These are phyloP conservation scores for Avena insularis DNA, from an alignment of 176 grass and related monocot species.

Conservation along the genomic window DNA sequence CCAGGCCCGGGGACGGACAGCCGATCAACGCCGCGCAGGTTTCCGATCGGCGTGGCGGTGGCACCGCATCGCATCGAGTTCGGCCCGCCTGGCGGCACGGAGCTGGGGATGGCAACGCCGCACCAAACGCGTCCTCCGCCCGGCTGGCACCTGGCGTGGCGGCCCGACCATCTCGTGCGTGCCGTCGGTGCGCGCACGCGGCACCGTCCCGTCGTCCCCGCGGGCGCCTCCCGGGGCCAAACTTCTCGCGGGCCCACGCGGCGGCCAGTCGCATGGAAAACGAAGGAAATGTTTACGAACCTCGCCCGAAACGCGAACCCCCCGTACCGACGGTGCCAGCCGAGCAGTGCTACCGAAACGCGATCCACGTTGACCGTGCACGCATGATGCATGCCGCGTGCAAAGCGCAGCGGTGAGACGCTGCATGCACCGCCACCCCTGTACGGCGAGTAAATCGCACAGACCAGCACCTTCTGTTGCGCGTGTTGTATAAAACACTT, in stretches of 20 bases:
- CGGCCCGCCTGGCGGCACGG: background rate
- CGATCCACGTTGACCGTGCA: too few species aligned
- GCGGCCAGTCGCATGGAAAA: background rate
- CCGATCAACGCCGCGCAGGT: background rate
- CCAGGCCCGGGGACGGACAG: too few species aligned
- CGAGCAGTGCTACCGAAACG: too few species aligned
- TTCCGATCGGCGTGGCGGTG: background rate
- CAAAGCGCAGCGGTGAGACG: too few species aligned
- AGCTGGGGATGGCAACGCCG: slow-evolving; percentile 2
- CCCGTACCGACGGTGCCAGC: background rate
- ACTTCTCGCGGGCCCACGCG: background rate
- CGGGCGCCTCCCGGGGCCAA: background rate
- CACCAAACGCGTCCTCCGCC: background rate
- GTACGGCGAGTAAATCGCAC: too few species aligned
- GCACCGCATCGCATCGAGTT: background rate
- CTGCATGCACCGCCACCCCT: too few species aligned
- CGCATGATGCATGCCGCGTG: too few species aligned
- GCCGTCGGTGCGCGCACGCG: background rate
- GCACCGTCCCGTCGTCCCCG: background rate
- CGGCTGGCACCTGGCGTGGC: background rate
- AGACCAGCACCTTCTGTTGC: too few species aligned
- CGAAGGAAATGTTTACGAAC: background rate
- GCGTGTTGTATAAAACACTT: too few species aligned
- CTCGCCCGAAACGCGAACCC: too few species aligned
- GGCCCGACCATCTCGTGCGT: background rate